Percentiles rank a stretch among this genome's conserved stretches.
These are phyloP conservation scores for Lactifluus subvellereus DNA, from an alignment of 768 basidiomycete species.

Conservation along the genomic window DNA sequence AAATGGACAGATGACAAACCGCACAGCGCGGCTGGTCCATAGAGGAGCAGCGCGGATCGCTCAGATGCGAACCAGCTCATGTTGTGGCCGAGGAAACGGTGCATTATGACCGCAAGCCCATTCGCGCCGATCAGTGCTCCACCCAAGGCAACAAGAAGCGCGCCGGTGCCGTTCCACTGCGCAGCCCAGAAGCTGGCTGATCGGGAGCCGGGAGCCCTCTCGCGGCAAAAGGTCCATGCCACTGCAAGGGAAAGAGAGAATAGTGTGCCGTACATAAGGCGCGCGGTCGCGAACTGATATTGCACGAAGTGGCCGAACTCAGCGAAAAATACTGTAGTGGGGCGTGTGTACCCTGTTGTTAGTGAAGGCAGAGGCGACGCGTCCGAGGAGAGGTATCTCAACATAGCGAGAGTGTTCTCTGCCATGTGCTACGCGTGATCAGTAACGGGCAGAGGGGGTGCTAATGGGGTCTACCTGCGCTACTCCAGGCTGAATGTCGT, in stretches of 20 bases:
- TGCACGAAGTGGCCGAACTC: slow-evolving; percentile 62
- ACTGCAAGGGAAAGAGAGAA: slow-evolving; percentile 44
- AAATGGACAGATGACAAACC: slow-evolving; percentile 41
- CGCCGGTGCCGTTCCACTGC: slow-evolving; percentile 42
- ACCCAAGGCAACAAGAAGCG: slow-evolving; percentile 45
- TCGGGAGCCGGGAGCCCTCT: slow-evolving; percentile 27
- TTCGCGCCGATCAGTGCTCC: slow-evolving; percentile 64
- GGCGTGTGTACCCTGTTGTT: slow-evolving; percentile 43
- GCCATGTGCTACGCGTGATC: slow-evolving; percentile 67
- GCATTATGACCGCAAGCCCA: slow-evolving; percentile 64
- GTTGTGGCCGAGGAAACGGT: slow-evolving; percentile 50
- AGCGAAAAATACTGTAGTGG: slow-evolving; percentile 73
- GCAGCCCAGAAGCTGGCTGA: slow-evolving; percentile 34
- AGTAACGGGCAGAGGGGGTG: neutral
- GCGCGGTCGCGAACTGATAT: slow-evolving; percentile 71
- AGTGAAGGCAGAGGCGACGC: slow-evolving; percentile 65
- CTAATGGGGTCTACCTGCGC: slow-evolving; percentile 38
- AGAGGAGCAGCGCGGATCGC: slow-evolving; percentile 57
- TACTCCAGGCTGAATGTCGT: slow-evolving; percentile 80
- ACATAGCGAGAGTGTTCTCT: slow-evolving; percentile 76
- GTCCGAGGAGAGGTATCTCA: slow-evolving; percentile 65
- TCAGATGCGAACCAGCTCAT: slow-evolving; percentile 87
- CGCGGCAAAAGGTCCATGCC: slow-evolving; percentile 36
- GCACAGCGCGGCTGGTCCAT: slow-evolving; percentile 65
- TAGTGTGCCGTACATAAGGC: slow-evolving; percentile 51